Evolutionary conservation across 2,329 filamentous ascomycete genomes (phyloP), one percentile per base, ranked within the genome.

Genomic region (Helicocarpus griseus): DNA sequence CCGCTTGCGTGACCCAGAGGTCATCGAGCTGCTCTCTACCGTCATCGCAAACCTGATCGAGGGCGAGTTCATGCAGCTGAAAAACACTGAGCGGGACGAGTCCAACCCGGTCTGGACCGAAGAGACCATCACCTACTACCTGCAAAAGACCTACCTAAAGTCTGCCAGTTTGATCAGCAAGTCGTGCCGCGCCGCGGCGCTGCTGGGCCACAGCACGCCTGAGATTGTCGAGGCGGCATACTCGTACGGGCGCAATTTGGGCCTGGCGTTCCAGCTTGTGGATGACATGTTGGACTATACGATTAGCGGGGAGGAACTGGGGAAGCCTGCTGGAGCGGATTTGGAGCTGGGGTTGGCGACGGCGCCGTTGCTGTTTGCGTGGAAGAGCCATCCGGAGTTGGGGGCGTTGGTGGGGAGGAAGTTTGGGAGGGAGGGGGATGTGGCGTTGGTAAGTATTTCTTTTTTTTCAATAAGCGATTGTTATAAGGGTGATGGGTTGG

Each of bases 251-350:
- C 89, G 89, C 70, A 97, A 98, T 62, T 69, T 98, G 44, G 93
- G 93, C 1, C 72, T 98, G 50, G 93, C 93, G 1, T 98, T 98
- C 73, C 93, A 98, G 76, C 78, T 98, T 8, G 91, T 98, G 14
- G 93, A 98, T 66, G 93, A 98, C 66, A 87, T 98, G 86, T 77
- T 98, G 61, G 93, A 98, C 69, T 98, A 97, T 68, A 97, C 93
- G 0, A 81, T 89, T 55, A 89, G 80, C 50, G 89, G 83, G 39
- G 78, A 81, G 53, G 89, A 96, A 66, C 74, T 98, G 39, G 93
- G 93, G 22, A 98, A 98, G 72, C 93, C 93, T 2, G 88, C 91
- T 4, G 93, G 91, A 38, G 93, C 93, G 28, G 93, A 98, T 70
- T 70, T 98, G 56, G 89, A 97, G 70, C 75, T 98, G 28, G 93